Base-by-base conservation (phyloP, 495 filamentous ascomycete genomes). In the Penicillium lividum region DNA sequence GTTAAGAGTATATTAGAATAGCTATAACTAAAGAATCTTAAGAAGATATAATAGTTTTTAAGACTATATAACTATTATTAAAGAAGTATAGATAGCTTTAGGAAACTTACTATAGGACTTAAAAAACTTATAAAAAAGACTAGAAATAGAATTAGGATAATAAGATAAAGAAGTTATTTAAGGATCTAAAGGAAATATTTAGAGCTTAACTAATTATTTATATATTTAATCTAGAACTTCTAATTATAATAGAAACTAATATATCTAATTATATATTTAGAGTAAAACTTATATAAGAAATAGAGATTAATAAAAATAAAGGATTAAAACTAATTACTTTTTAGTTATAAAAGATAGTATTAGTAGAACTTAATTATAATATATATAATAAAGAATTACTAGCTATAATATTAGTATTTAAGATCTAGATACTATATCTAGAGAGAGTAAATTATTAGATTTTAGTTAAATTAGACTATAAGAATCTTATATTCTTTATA, bases 341-440 rank as follows among this genome's bases (percentile, higher is more conserved):
- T 13, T 36, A 11, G 11, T 59, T 27, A 9, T 11, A 3, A 13
- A 11, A 36, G 0, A 36, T 36, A 36, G 10, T 11, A 11, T 50
- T 59, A 1, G 66, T 63, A 1, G 66, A 77, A 51, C 18, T 31
- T 0, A 75, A 76, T 43, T 76, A 75, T 46, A 22, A 66, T 18
- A 72, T 74, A 15, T 51, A 73, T 25, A 51, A 75, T 38, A 68
- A 71, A 43, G 66, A 68, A 48, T 38, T 73, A 4, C 42, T 75
- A 8, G 61, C 54, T 5, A 68, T 69, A 11, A 69, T 73, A 4
- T 43, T 36, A 51, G 51, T 50, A 29, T 67, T 76, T n/a, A 45
- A 73, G 25, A 27, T 62, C 31, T 77, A 58, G 64, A 53, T 68
- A 49, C 53, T 50, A 11, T 58, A 73, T 13, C 46, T 77, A 0